Conservation (phyloP, 345 rosid genomes). For the Limnanthes douglasii region DNA sequence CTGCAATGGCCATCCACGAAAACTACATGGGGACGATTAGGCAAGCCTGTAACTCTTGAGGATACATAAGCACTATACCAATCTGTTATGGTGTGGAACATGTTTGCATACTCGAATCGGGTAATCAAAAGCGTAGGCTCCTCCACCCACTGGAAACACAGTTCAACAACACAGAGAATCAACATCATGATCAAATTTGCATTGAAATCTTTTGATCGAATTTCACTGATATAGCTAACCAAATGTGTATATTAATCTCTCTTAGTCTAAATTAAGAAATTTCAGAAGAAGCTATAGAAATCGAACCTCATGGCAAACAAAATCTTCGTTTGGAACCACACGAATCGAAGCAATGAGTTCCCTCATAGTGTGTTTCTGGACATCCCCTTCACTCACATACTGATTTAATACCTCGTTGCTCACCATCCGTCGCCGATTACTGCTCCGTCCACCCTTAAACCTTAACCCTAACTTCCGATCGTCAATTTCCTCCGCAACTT, state of each 20-base stretch:
- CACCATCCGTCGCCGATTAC: slow-evolving; percentile 23
- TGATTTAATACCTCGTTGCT: slow-evolving; percentile 25
- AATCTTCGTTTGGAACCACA: slow-evolving; percentile 23
- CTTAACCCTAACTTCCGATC: slow-evolving; percentile 8
- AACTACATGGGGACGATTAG: slow-evolving; percentile 67
- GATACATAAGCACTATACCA: slow-evolving; percentile 89
- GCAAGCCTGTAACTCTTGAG: slow-evolving; percentile 76
- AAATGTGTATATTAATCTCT: not conserved
- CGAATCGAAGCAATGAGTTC: slow-evolving; percentile 44
- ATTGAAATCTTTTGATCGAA: no score
- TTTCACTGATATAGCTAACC: no score
- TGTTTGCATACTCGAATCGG: slow-evolving; percentile 80
- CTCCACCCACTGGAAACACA: slow-evolving; percentile 77
- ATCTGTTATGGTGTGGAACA: slow-evolving; percentile 86
- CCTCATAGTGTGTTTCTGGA: slow-evolving; percentile 47
- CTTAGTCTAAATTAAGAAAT: not conserved
- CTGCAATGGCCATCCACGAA: slow-evolving; percentile 80
- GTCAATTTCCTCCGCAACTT: slow-evolving; percentile 28
- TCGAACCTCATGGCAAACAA: slow-evolving; percentile 59
- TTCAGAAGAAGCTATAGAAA: not conserved
- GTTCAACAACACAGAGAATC: not conserved
- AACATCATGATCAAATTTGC: not conserved
- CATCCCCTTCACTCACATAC: slow-evolving; percentile 30
- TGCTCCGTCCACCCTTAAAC: slow-evolving; percentile 10
- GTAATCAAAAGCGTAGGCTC: slow-evolving; percentile 69